Conservation (phyloP, 352 stramenopile genomes). For the Globisporangium iwayamae region DNA sequence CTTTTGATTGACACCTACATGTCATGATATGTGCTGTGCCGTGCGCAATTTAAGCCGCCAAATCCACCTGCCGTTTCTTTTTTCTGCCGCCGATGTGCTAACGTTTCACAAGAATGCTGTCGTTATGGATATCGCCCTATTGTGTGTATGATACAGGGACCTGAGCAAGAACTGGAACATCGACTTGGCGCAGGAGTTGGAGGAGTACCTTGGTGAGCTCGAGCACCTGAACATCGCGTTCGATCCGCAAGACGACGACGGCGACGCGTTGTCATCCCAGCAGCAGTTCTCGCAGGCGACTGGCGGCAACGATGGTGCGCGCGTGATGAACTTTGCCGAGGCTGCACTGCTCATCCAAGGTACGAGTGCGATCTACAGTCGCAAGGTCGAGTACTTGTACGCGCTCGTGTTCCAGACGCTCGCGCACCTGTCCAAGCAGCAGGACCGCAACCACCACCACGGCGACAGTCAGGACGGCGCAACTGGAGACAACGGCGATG, state of each 20-base stretch:
- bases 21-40: not conserved
- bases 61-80: not conserved
- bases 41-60: not conserved
- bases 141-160: constrained; percentile 43
- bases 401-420: constrained; percentile 90
- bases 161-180: constrained; percentile 92
- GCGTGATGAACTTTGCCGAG: constrained; percentile 90
- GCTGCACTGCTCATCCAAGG: constrained; percentile 93
- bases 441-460: constrained; percentile 29
- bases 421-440: constrained; percentile 67
- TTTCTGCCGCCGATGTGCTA: not conserved
- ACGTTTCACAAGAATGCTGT: not conserved
- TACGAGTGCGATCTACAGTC: constrained; percentile 91
- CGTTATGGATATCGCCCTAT: not conserved
- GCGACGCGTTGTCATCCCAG: not conserved
- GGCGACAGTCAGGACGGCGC: constrained; percentile 20
- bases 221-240: constrained; percentile 70
- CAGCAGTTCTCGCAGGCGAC: constrained; percentile 21
- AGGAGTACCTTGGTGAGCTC: constrained; percentile 90
- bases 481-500: constrained; percentile 22
- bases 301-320: constrained; percentile 16
- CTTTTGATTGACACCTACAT: not conserved
- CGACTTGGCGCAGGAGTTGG: constrained; percentile 84
- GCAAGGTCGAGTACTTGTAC: constrained; percentile 95
- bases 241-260: constrained; percentile 37